phyloP scores from a whole-genome alignment of 2,329 filamentous ascomycete species.

The Fusarium veterinarium region DNA sequence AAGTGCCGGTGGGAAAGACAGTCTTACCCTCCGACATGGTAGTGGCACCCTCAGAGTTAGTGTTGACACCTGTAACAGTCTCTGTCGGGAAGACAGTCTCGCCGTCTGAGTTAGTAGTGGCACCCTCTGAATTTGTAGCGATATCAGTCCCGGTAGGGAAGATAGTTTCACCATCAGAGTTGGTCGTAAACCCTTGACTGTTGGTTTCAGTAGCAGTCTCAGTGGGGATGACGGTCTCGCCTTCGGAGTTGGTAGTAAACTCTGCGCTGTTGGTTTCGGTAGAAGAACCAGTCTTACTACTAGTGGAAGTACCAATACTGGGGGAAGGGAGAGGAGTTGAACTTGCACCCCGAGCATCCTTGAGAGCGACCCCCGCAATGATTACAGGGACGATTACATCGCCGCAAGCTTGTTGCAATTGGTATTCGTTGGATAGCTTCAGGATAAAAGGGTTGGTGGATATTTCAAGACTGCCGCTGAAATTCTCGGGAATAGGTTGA shows the following conservation, averaged over 20 bases:
- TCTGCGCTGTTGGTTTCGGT: background rate
- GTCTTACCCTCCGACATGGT: background rate
- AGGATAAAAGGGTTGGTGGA: background rate
- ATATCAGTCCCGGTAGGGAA: conserved; percentile 44
- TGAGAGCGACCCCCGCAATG: background rate
- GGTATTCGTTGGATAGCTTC: accelerated
- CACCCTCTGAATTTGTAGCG: background rate
- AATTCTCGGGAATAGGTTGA: accelerated
- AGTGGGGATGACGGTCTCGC: conserved; percentile 40
- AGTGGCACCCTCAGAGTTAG: background rate
- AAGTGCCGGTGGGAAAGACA: background rate
- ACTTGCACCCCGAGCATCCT: background rate
- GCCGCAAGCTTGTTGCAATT: background rate
- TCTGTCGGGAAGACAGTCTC: background rate
- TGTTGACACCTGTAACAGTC: no score
- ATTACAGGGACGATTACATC: background rate
- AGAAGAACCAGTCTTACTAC: background rate
- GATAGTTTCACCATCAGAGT: background rate
- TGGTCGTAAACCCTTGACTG: background rate
- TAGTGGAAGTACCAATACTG: background rate
- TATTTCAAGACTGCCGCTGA: background rate
- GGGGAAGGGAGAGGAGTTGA: background rate
- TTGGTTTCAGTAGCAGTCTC: conserved; percentile 28
- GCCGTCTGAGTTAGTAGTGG: background rate
- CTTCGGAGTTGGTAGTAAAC: background rate